These are phyloP conservation scores for Cystofilobasidium bisporidii DNA, from an alignment of 768 basidiomycete species.

Conservation along the genomic window DNA sequence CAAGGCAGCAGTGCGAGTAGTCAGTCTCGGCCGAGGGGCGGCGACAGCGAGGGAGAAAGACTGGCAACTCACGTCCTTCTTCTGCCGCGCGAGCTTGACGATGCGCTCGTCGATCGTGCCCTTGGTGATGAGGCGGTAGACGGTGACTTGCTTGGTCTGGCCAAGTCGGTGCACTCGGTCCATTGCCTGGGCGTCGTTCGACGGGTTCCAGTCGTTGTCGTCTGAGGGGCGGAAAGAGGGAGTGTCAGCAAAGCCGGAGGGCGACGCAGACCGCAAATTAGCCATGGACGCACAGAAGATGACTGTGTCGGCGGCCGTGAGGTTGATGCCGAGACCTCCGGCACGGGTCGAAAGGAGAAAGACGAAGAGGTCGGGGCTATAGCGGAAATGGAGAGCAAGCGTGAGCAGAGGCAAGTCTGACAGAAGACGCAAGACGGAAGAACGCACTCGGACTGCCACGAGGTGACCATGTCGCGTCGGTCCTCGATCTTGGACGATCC, in stretches of 20 bases:
- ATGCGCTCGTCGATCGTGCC: constrained; percentile 78
- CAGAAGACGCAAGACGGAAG: neutral
- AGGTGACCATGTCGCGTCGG: constrained; percentile 95
- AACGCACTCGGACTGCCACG: constrained; percentile 89
- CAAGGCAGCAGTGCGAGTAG: constrained; percentile 8
- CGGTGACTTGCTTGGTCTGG: constrained; percentile 93
- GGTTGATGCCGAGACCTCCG: constrained; percentile 60
- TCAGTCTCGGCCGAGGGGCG: too few species aligned
- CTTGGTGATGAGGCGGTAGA: constrained; percentile 85
- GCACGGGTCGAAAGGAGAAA: constrained; percentile 88
- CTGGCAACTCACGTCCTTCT: constrained; percentile 19
- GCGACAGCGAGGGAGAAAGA: constrained; percentile 2
- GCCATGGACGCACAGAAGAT: constrained; percentile 61
- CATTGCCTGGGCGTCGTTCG: constrained; percentile 97
- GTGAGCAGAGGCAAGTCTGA: neutral
- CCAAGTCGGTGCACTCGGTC: constrained; percentile 94
- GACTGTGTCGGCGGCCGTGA: constrained; percentile 69
- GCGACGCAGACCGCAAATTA: too few species aligned
- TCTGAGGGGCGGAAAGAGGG: constrained; percentile 37
- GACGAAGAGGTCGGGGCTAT: constrained; percentile 74
- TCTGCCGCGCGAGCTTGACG: constrained; percentile 69
- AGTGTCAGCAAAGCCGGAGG: too few species aligned
- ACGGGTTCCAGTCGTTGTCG: constrained; percentile 93
- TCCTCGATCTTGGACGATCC: constrained; percentile 92
- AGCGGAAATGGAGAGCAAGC: neutral